phyloP scores from a whole-genome alignment of 148 eudicot genomes.

The Rhododendron kiyosumense region DNA sequence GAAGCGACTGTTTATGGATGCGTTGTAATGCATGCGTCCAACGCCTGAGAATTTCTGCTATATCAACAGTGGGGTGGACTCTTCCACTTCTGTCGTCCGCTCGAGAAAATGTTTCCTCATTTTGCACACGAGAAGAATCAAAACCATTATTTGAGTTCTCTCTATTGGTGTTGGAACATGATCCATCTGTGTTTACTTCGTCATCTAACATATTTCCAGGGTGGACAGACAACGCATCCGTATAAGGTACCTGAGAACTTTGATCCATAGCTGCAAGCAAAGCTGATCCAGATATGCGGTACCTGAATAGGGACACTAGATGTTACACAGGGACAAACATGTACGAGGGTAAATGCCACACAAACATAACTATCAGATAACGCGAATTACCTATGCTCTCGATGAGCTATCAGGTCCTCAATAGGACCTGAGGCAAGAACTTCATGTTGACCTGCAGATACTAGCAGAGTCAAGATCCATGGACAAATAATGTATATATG shows the following conservation, averaged over 20 bases:
- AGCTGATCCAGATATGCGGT: conserved; percentile 97
- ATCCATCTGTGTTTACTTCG: conserved; percentile 51
- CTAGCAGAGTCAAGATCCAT: neutral
- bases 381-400: conserved; percentile 77
- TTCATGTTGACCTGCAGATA: conserved; percentile 82
- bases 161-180: conserved; percentile 35
- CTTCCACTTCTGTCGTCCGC: conserved; percentile 70
- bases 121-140: conserved; percentile 35
- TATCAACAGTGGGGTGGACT: conserved; percentile 87
- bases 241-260: conserved; percentile 50
- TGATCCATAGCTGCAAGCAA: conserved; percentile 97
- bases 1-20: conserved; percentile 92
- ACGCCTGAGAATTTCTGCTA: conserved; percentile 90
- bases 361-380: neutral
- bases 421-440: conserved; percentile 98
- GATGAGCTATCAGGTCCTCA: conserved; percentile 97
- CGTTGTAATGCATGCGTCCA: conserved; percentile 99
- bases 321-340: conserved; percentile 9
- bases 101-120: conserved; percentile 47
- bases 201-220: conserved; percentile 45
- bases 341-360: conserved; percentile 4
- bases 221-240: conserved; percentile 27
- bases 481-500: neutral
- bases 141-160: conserved; percentile 35
- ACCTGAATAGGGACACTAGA: conserved; percentile 38